Base-by-base conservation (phyloP, 192 early-diverging fungal genomes). In the Bifiguratus adelaidae region DNA sequence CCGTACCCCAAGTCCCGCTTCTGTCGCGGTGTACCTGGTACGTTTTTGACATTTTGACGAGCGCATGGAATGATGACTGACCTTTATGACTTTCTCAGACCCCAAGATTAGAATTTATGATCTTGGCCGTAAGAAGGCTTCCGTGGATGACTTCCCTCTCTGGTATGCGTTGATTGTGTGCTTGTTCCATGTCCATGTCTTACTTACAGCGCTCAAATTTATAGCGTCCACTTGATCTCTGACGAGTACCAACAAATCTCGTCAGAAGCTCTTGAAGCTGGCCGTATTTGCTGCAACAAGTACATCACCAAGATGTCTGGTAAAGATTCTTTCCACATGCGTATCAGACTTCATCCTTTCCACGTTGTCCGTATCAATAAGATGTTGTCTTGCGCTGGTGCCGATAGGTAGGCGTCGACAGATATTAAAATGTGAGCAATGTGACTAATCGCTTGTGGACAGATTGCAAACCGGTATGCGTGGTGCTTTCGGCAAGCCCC, bases 351-450 rank as follows among this genome's bases (percentile, higher is more conserved):
- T 50, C 95, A 97, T 70, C 95, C 93, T 20, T 97, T 87, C 88
- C 95, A 99, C 71, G 95, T 98, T 21, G 73, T 91, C 57, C 91
- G 95, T 52, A 98, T 98, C 86, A 97, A 98, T 85, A 98, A 98
- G 80, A 98, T 98, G 95, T 80, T 96, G 72, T 95, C 91, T 48
- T 98, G 95, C 70, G 95, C 95, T 53, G 95, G 95, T 76, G 93
- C 95, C 55, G 93, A 97, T 93, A 78, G 77, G 64, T 76, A 47
- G 49, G 30, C 55, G 7, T 13, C n/a, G 7, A 7, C 6, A 41
- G 13, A 4, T 11, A 0, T 30, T 32, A n/a, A 27, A 18, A 34
- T 47, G 7, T 16, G 8, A 23, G 12, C 7, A 3, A 41, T 18
- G 22, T 32, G 16, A 46, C 22, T 15, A 21, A 53, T 15, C 40